Percentiles rank a stretch among this genome's conserved stretches.
phyloP scores from a whole-genome alignment of 2,329 filamentous ascomycete species.

The Colletotrichum cordylinicola region DNA sequence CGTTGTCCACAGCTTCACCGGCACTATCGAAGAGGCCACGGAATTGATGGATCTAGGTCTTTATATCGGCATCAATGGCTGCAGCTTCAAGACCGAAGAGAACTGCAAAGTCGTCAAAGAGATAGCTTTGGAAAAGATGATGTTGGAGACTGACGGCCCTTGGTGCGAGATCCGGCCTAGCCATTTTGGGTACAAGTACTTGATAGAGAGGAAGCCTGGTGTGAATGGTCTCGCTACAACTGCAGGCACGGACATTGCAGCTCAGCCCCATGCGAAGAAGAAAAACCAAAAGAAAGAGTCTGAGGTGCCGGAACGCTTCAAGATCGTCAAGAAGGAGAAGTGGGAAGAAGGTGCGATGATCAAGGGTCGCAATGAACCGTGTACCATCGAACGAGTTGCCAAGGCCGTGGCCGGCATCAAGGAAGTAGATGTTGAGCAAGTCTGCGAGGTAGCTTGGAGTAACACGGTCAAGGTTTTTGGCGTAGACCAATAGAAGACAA shows the following conservation, averaged over 20 bases:
- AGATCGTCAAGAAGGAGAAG: conserved; percentile 93
- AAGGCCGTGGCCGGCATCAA: conserved; percentile 88
- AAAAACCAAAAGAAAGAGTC: conserved; percentile 65
- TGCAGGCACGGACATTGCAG: conserved; percentile 18
- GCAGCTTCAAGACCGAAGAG: conserved; percentile 91
- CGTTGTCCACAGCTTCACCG: conserved; percentile 95
- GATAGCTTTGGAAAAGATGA: conserved; percentile 79
- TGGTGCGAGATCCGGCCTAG: conserved; percentile 95
- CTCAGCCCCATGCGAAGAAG: conserved; percentile 41
- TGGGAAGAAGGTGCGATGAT: conserved; percentile 89
- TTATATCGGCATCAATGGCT: conserved; percentile 95
- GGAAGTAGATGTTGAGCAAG: conserved; percentile 77
- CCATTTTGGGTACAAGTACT: conserved; percentile 82
- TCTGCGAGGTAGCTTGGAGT: conserved; percentile 84
- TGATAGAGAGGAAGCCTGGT: conserved; percentile 48
- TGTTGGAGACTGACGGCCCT: conserved; percentile 96
- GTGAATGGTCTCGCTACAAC: conserved; percentile 28
- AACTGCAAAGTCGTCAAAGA: conserved; percentile 85
- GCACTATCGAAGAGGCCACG: conserved; percentile 82
- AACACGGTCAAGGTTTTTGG: conserved; percentile 85
- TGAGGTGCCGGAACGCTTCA: conserved; percentile 75
- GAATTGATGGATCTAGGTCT: conserved; percentile 81
- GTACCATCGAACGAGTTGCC: conserved; percentile 85
- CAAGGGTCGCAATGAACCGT: conserved; percentile 94
- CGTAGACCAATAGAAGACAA: conserved; percentile 59